Evolutionary conservation across 257 asterid species (phyloP).

Genomic region (Solanum ossicruentum): DNA sequence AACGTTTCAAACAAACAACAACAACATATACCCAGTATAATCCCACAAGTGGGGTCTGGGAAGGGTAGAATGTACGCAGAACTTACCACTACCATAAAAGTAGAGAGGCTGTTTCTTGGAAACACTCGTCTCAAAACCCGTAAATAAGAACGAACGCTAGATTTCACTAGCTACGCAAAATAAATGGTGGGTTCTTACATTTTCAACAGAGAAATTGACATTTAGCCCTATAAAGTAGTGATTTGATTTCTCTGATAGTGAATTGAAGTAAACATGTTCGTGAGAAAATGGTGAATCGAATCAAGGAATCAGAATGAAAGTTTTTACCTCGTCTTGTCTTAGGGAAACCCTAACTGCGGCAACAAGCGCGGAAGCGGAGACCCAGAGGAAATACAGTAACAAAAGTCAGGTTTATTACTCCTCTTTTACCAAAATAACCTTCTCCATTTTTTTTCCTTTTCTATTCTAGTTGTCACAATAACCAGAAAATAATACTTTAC

Average conservation of each 20-base stretch:
- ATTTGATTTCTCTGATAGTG: neutral
- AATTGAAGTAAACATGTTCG: neutral
- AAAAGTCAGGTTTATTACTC: neutral
- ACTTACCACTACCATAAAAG: too few relatives aligned
- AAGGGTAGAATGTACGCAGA: too few relatives aligned
- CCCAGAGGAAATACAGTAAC: neutral
- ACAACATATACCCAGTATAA: too few relatives aligned
- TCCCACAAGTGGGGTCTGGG: too few relatives aligned
- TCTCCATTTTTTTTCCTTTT: neutral
- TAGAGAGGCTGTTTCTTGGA: too few relatives aligned
- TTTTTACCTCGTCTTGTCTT: neutral
- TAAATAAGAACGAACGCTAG: too few relatives aligned
- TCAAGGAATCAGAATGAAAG: neutral
- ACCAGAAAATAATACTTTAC: neutral
- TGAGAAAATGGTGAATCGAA: neutral
- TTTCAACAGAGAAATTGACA: neutral
- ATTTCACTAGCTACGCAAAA: neutral
- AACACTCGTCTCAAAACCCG: too few relatives aligned
- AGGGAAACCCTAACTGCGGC: neutral
- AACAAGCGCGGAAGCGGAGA: neutral
- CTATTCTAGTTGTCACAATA: neutral
- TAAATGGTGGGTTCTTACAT: neutral
- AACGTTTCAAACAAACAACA: neutral
- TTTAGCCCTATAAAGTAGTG: neutral
- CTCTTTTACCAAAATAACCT: neutral